These are phyloP conservation scores for Halenospora varia DNA, from an alignment of 495 filamentous ascomycete genomes.

Conservation along the genomic window DNA sequence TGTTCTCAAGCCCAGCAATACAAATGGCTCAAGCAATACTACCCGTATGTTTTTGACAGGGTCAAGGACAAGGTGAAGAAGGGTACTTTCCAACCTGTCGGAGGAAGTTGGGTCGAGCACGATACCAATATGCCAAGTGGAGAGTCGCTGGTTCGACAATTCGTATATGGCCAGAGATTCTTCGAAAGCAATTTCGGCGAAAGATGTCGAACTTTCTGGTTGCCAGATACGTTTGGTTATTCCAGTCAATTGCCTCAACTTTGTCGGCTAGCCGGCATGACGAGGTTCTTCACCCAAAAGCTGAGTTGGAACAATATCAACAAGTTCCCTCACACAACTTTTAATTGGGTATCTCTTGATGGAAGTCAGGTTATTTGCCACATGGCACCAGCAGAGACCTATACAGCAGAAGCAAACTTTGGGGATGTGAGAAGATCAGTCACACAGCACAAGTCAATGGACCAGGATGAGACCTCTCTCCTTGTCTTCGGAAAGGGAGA, in stretches of 20 bases:
- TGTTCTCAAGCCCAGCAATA: constrained; percentile 94
- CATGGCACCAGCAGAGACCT: constrained; percentile 92
- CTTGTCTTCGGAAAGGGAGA: constrained; percentile 96
- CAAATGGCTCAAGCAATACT: constrained; percentile 91
- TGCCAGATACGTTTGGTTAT: constrained; percentile 97
- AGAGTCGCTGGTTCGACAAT: constrained; percentile 92
- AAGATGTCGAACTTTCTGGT: constrained; percentile 88
- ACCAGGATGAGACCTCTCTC: constrained; percentile 81
- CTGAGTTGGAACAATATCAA: constrained; percentile 95
- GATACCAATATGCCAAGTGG: constrained; percentile 97
- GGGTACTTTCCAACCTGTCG: constrained; percentile 89
- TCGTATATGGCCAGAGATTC: constrained; percentile 89
- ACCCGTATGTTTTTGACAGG: constrained; percentile 77
- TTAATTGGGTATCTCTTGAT: constrained; percentile 95
- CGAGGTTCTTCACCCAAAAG: constrained; percentile 95
- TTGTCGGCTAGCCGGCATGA: constrained; percentile 89
- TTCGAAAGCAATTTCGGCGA: constrained; percentile 92
- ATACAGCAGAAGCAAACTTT: constrained; percentile 92
- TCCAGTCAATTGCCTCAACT: constrained; percentile 91
- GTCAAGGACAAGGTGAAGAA: constrained; percentile 88
- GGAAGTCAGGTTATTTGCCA: constrained; percentile 96
- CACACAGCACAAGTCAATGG: constrained; percentile 90
- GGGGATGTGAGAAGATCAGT: constrained; percentile 91
- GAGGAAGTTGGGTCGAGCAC: constrained; percentile 98
- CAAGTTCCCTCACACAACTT: constrained; percentile 96